These are phyloP conservation scores for Penicillium griseofulvum DNA, from an alignment of 2,329 filamentous ascomycete genomes.

Conservation along the genomic window DNA sequence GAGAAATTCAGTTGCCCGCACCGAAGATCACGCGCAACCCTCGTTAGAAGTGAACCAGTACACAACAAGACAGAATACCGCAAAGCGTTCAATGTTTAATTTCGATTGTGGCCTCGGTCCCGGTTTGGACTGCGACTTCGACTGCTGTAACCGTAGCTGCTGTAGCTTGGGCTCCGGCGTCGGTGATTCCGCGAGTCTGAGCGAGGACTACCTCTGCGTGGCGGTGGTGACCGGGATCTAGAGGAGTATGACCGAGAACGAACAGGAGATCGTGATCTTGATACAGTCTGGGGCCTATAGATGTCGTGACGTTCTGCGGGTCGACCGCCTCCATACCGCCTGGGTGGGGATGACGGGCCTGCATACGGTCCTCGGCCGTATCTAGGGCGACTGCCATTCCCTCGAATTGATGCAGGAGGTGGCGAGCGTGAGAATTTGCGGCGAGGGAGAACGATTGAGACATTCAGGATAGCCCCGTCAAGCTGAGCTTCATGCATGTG, in stretches of 20 bases:
- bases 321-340: conserved; percentile 40
- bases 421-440: conserved; percentile 79
- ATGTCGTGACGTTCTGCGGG: conserved; percentile 50
- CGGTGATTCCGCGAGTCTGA: conserved; percentile 41
- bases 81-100: neutral
- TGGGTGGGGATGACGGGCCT: conserved; percentile 32
- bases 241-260: conserved; percentile 41
- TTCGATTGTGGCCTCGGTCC: conserved; percentile 46
- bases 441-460: conserved; percentile 82
- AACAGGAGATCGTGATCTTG: conserved; percentile 46
- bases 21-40: neutral
- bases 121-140: conserved; percentile 47
- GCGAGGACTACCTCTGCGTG: conserved; percentile 34
- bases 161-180: conserved; percentile 61
- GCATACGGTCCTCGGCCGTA: conserved; percentile 30
- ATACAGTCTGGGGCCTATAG: conserved; percentile 62
- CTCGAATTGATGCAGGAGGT: conserved; percentile 64
- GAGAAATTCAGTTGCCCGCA: neutral
- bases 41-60: neutral
- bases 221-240: conserved; percentile 44
- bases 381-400: conserved; percentile 54
- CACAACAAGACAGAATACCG: neutral
- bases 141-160: conserved; percentile 61
- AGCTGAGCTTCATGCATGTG: conserved; percentile 98
- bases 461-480: conserved; percentile 77